Percentiles rank a stretch among this genome's conserved stretches.
These are phyloP conservation scores for Alternaria angustiovoidea DNA, from an alignment of 2,329 filamentous ascomycete genomes.

Conservation along the genomic window DNA sequence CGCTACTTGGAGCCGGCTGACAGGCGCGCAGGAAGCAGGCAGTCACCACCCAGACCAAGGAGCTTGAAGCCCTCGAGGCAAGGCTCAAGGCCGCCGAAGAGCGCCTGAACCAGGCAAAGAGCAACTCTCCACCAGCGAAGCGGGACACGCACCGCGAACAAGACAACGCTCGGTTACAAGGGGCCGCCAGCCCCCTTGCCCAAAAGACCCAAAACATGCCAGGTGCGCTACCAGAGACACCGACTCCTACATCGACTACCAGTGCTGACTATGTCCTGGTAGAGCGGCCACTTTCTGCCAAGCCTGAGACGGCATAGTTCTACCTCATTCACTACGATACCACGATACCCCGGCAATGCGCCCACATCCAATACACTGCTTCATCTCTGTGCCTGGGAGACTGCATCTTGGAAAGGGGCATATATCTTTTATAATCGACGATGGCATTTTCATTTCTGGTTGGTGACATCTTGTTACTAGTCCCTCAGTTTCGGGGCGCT, in stretches of 20 bases:
- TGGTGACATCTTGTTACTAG: constrained; percentile 4
- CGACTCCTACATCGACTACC: constrained; percentile 41
- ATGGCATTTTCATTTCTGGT: constrained; percentile 9
- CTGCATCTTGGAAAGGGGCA: constrained; percentile 14
- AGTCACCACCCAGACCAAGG: constrained; percentile 75
- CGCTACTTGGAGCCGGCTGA: constrained; percentile 14
- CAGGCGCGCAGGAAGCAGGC: constrained; percentile 72
- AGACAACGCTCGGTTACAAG: constrained; percentile 38
- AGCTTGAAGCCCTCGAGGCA: constrained; percentile 86
- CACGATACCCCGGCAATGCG: constrained; percentile 20
- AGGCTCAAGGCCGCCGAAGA: constrained; percentile 86
- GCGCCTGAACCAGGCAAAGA: constrained; percentile 62
- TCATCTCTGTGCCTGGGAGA: constrained; percentile 8
- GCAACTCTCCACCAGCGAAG: constrained; percentile 41
- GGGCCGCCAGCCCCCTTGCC: constrained; percentile 38
- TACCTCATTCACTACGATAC: constrained; percentile 15
- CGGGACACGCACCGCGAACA: constrained; percentile 41
- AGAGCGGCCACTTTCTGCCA: constrained; percentile 41
- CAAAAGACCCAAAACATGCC: constrained; percentile 32
- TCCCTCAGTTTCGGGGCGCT: not conserved
- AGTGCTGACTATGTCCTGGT: constrained; percentile 50
- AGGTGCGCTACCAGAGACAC: constrained; percentile 44
- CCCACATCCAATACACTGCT: constrained; percentile 12
- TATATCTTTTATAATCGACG: constrained; percentile 13
- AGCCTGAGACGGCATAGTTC: constrained; percentile 25